These are phyloP conservation scores for Nothophoma quercina DNA, from an alignment of 2,329 filamentous ascomycete genomes.

Conservation along the genomic window DNA sequence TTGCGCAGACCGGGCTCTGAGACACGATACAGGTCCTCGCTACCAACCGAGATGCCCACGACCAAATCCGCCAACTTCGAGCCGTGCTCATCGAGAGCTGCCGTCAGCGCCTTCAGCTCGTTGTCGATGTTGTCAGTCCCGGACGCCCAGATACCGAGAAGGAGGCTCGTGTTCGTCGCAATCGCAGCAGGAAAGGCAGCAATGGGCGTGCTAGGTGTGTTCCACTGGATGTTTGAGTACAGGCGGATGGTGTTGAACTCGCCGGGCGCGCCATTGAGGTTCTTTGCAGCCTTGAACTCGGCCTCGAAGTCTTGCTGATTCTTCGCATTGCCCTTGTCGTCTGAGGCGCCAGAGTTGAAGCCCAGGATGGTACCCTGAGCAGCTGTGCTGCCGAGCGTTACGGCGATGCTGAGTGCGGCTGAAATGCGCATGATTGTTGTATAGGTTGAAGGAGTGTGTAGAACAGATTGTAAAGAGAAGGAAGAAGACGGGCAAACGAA, in stretches of 20 bases:
- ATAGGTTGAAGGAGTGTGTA: constrained; percentile 13
- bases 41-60: constrained; percentile 48
- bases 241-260: constrained; percentile 74
- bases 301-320: constrained; percentile 71
- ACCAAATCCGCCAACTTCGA: constrained; percentile 60
- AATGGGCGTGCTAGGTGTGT: constrained; percentile 69
- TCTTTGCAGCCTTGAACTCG: constrained; percentile 71
- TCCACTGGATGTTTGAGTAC: constrained; percentile 76
- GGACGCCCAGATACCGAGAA: constrained; percentile 59
- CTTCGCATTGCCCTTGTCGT: constrained; percentile 56
- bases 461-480: not conserved
- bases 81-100: constrained; percentile 45
- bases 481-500: not conserved
- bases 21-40: constrained; percentile 69
- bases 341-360: constrained; percentile 46
- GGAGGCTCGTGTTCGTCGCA: constrained; percentile 45
- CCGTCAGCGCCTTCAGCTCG: constrained; percentile 44
- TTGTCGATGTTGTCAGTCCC: constrained; percentile 54
- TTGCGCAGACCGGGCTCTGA: constrained; percentile 71
- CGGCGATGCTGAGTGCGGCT: constrained; percentile 31
- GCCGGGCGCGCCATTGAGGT: constrained; percentile 67
- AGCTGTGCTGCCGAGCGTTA: constrained; percentile 28
- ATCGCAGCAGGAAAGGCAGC: constrained; percentile 52
- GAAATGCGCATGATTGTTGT: constrained; percentile 29
- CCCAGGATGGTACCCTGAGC: constrained; percentile 39